Percentiles rank a stretch among this genome's conserved stretches.
phyloP scores from a whole-genome alignment of 2,329 filamentous ascomycete genomes.

The Colletotrichum sidae region DNA sequence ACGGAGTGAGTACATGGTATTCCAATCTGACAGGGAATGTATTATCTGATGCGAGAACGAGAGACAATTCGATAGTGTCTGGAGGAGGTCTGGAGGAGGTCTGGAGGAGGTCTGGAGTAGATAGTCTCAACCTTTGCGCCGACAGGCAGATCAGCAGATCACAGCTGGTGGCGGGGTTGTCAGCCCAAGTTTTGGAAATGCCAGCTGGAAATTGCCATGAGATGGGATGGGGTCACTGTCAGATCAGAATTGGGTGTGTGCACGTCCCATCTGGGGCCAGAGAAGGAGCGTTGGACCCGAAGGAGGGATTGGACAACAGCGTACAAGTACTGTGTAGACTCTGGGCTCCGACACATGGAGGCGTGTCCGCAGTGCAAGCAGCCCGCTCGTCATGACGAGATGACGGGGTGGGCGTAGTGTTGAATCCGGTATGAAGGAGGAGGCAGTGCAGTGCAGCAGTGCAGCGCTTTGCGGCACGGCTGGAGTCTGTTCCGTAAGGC shows the following conservation, averaged over 20 bases:
- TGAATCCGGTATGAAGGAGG: slow-evolving; percentile 5
- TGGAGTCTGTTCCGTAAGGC: slow-evolving; percentile 16
- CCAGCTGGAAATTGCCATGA: neutral
- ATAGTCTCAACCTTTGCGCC: neutral
- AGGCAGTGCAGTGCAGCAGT: slow-evolving; percentile 24
- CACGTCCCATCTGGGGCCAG: too few species aligned
- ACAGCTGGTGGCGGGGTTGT: neutral
- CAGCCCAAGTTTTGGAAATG: neutral
- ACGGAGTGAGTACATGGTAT: too few species aligned
- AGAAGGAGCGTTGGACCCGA: too few species aligned
- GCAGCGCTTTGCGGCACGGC: neutral
- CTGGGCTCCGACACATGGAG: too few species aligned
- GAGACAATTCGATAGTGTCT: neutral
- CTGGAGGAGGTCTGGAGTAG: neutral
- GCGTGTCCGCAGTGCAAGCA: too few species aligned
- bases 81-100: neutral
- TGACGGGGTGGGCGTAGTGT: slow-evolving; percentile 6
- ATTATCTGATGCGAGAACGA: too few species aligned
- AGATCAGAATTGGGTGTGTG: too few species aligned
- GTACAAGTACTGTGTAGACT: too few species aligned
- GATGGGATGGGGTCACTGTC: neutral
- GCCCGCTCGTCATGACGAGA: neutral
- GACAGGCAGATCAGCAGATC: neutral
- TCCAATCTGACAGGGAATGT: too few species aligned
- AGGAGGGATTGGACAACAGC: too few species aligned